Conservation (phyloP, 768 basidiomycete species). For the Pisolithus sp. region DNA sequence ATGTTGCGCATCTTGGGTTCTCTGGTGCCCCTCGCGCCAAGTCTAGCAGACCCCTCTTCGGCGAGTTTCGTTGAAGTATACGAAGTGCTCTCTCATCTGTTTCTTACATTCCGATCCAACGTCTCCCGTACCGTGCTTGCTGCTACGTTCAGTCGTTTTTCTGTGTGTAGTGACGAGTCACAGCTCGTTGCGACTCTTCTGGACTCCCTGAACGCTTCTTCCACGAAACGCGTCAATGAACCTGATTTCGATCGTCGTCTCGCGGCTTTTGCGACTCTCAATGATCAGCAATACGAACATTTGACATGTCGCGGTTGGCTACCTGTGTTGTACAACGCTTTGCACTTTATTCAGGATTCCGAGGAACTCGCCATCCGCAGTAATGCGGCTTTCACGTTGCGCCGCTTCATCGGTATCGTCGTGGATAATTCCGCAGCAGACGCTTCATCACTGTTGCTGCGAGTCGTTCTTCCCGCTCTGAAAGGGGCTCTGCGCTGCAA, state of each 20-base stretch:
- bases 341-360: slow-evolving; percentile 84
- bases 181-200: slow-evolving; percentile 47
- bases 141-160: slow-evolving; percentile 52
- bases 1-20: slow-evolving; percentile 65
- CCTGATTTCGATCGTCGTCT: slow-evolving; percentile 89
- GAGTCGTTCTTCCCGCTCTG: slow-evolving; percentile 67
- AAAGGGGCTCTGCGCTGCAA: slow-evolving; percentile 76
- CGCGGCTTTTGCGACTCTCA: slow-evolving; percentile 64
- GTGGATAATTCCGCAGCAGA: slow-evolving; percentile 35
- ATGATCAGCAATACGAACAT: slow-evolving; percentile 51
- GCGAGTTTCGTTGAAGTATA: slow-evolving; percentile 47
- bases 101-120: slow-evolving; percentile 70
- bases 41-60: slow-evolving; percentile 42
- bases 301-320: slow-evolving; percentile 65
- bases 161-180: slow-evolving; percentile 36
- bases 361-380: slow-evolving; percentile 82
- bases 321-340: slow-evolving; percentile 74
- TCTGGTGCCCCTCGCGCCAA: slow-evolving; percentile 61
- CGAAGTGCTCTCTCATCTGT: slow-evolving; percentile 65
- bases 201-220: slow-evolving; percentile 78
- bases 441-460: slow-evolving; percentile 51
- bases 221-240: slow-evolving; percentile 75
- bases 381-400: slow-evolving; percentile 70
- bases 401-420: slow-evolving; percentile 67
- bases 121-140: slow-evolving; percentile 66